phyloP scores from a whole-genome alignment of 768 basidiomycete genomes.

The Suillus brevipes region DNA sequence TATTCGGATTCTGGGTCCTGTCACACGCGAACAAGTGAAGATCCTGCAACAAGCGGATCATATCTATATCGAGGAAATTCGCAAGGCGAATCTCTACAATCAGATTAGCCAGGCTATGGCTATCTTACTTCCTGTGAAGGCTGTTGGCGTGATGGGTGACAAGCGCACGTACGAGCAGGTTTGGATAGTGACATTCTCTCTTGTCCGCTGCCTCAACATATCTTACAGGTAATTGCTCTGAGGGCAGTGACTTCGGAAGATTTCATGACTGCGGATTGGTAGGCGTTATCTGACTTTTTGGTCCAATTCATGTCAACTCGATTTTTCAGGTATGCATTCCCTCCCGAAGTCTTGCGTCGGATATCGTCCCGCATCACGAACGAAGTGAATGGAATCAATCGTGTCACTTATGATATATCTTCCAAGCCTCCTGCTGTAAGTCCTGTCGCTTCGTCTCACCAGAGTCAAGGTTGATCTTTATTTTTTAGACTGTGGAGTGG shows the following conservation, averaged over 20 bases:
- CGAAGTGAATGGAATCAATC: constrained; percentile 94
- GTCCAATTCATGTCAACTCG: constrained; percentile 24
- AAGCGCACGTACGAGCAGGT: constrained; percentile 94
- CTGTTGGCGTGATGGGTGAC: constrained; percentile 98
- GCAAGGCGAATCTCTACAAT: constrained; percentile 88
- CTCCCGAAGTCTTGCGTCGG: constrained; percentile 80
- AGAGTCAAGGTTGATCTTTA: not conserved
- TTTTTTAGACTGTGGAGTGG: constrained; percentile 45
- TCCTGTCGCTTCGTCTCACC: not conserved
- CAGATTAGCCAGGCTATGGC: constrained; percentile 97
- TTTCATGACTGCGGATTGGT: constrained; percentile 99
- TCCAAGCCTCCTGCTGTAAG: constrained; percentile 93
- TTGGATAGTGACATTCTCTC: constrained; percentile 16
- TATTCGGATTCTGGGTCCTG: constrained; percentile 95
- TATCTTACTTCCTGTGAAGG: constrained; percentile 91
- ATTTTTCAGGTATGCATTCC: constrained; percentile 86
- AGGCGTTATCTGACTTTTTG: constrained; percentile 21
- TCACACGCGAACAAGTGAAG: constrained; percentile 89
- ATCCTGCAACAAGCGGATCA: constrained; percentile 89
- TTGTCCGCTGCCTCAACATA: constrained; percentile 8
- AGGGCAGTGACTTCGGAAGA: constrained; percentile 98
- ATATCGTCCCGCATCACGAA: constrained; percentile 98
- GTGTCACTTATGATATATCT: constrained; percentile 94
- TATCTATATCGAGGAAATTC: constrained; percentile 98
- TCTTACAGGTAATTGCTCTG: constrained; percentile 78